A percentile compares a stretch with the other conserved stretches of the same genome.
Conservation (phyloP, 2,329 filamentous ascomycete species). For the Aureobasidium sp. region DNA sequence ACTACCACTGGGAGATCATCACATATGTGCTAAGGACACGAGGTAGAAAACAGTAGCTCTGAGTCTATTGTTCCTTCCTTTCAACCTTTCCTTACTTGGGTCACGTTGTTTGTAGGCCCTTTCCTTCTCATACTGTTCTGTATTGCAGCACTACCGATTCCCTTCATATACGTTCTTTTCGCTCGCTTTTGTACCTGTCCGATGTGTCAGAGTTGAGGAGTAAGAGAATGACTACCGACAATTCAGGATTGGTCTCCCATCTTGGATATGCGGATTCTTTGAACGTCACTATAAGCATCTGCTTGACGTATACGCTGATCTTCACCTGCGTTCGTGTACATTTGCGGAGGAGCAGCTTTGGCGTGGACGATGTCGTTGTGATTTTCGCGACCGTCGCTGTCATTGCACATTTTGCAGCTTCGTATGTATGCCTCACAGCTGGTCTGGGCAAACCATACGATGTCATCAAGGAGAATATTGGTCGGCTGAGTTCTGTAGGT, state of each 20-base stretch:
- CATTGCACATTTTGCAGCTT: conserved; percentile 24
- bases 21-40: not conserved
- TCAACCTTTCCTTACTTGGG: not conserved
- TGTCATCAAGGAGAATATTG: conserved; percentile 18
- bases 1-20: not conserved
- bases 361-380: conserved; percentile 27
- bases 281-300: conserved; percentile 27
- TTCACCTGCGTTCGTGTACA: conserved; percentile 25
- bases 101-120: not conserved
- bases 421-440: conserved; percentile 24
- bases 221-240: not conserved
- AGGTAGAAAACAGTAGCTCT: not conserved
- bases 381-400: conserved; percentile 24
- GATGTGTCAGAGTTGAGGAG: not conserved
- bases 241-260: conserved; percentile 7
- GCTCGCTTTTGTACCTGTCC: not conserved
- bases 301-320: conserved; percentile 27
- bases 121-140: not conserved
- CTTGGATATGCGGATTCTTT: conserved; percentile 24
- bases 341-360: conserved; percentile 26
- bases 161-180: not conserved
- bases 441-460: conserved; percentile 26
- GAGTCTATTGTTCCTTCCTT: not conserved
- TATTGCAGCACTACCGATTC: not conserved
- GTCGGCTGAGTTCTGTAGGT: conserved; percentile 24